Evolutionary conservation across 192 early-diverging fungal species (phyloP), one percentile per base, ranked within the genome.

Genomic region (Coemansia pectinata): DNA sequence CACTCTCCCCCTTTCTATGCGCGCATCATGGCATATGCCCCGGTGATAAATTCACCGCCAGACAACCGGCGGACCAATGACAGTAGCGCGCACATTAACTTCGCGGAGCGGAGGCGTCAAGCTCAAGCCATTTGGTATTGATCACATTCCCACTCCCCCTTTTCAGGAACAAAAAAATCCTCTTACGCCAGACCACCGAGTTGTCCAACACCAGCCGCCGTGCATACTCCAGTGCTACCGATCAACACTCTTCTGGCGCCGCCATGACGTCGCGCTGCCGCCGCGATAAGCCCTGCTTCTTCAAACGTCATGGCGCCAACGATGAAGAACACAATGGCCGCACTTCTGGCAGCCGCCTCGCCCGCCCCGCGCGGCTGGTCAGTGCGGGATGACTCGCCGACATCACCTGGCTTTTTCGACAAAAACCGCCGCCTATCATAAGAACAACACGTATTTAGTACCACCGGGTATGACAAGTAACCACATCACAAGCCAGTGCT

Each of bases 231-330:
- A 4, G 74, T 73, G 40, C 74, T 62, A 44, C 79, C 74, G 10
- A 81, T 42, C 7, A 81, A 58, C 40, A 76, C 75, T 34, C 60
- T 62, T n/a, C 76, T 62, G 34, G 25, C 48, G 38, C 77, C 71
- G 17, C 64, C 71, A 65, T 64, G 65, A 45, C 70, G 64, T 36
- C 64, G 76, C 19, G 69, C 67, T 6, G 60, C 72, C 4, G 72
- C 76, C 6, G 60, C 67, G 63, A 83, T 61, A 2, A 38, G 21
- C 14, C 76, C 72, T 0, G 72, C 70, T 42, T 83, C 81, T 21
- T 70, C 72, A 62, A 78, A 78, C 23, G 81, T 78, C 55, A 83
- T 57, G 34, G 73, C 81, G 50, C 81, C 81, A 21, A 78, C 72
- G 9, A 78, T 67, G 55, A 83, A 72, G 34, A 83, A 66, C 47